A percentile compares a stretch with the other conserved stretches of the same genome.
These are phyloP conservation scores for Diversispora epigaea DNA, from an alignment of 192 early-diverging fungal genomes.

Conservation along the genomic window DNA sequence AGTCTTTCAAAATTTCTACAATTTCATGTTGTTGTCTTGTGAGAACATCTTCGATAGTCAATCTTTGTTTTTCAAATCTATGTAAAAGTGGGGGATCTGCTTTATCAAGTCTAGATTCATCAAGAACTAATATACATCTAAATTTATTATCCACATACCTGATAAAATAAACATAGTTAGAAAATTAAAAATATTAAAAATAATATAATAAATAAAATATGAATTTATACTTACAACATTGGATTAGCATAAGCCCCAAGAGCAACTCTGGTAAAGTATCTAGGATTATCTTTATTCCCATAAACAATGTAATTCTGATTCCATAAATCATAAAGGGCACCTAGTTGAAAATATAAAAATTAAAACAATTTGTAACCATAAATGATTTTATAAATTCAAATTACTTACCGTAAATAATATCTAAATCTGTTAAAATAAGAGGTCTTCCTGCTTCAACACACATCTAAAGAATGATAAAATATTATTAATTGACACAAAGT, in stretches of 20 bases:
- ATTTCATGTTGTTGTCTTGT: neutral
- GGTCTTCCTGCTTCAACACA: conserved; percentile 28
- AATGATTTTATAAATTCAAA: neutral
- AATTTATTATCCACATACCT: conserved; percentile 25
- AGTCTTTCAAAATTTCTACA: neutral
- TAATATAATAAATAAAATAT: neutral
- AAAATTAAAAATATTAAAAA: neutral
- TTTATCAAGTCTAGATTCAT: conserved; percentile 21
- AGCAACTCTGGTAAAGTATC: conserved; percentile 27
- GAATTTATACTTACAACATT: conserved; percentile 4
- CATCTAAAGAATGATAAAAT: conserved; percentile 7
- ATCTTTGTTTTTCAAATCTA: conserved; percentile 28
- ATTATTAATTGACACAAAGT: neutral
- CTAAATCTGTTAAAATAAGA: conserved; percentile 24
- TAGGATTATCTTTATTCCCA: conserved; percentile 22
- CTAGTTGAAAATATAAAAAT: neutral
- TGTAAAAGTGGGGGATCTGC: conserved; percentile 30
- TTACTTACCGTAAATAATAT: conserved; percentile 15
- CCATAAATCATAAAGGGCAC: conserved; percentile 34
- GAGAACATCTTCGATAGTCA: conserved; percentile 23
- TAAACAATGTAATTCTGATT: conserved; percentile 34
- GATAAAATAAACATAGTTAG: neutral
- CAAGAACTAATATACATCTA: conserved; percentile 29
- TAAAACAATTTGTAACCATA: neutral
- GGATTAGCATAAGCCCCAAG: conserved; percentile 35